Conservation (phyloP, 257 asterid genomes). For the Ilex aquifolium region DNA sequence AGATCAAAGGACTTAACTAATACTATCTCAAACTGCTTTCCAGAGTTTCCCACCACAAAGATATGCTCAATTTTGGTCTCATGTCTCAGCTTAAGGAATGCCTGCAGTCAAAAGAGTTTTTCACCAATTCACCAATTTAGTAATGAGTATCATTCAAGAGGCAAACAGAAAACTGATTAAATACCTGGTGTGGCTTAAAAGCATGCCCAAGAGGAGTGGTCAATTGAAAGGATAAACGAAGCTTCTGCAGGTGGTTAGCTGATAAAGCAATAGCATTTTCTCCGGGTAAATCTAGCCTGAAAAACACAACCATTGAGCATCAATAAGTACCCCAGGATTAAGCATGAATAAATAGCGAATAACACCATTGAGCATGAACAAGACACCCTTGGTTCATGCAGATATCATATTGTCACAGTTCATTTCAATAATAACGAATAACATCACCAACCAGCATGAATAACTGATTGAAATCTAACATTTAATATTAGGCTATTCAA, state of each 20-base stretch:
- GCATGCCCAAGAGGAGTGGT: constrained; percentile 66
- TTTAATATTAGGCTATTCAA: no score
- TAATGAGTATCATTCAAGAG: constrained; percentile 1
- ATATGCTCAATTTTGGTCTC: constrained; percentile 88
- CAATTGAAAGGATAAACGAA: constrained; percentile 63
- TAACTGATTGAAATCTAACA: no score
- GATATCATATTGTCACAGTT: no score
- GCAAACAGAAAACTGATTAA: constrained; percentile 9
- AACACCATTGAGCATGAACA: no score
- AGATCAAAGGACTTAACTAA: constrained; percentile 52
- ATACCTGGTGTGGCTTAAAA: constrained; percentile 91
- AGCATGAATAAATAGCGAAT: no score
- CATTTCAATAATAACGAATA: no score
- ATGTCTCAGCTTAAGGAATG: constrained; percentile 71
- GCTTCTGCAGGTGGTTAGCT: constrained; percentile 96
- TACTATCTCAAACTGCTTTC: constrained; percentile 59
- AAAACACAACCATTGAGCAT: no score
- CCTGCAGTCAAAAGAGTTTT: constrained; percentile 44
- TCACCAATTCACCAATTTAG: constrained; percentile 16
- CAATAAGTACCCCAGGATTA: no score
- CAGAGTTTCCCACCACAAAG: constrained; percentile 69
- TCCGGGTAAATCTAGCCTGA: constrained; percentile 65
- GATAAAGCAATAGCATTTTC: constrained; percentile 49
- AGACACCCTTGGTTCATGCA: no score
- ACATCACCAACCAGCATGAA: no score